Percentiles rank a stretch among this genome's conserved stretches.
Evolutionary conservation across 2,329 filamentous ascomycete species (phyloP).

Genomic region (Colletotrichum godetiae): DNA sequence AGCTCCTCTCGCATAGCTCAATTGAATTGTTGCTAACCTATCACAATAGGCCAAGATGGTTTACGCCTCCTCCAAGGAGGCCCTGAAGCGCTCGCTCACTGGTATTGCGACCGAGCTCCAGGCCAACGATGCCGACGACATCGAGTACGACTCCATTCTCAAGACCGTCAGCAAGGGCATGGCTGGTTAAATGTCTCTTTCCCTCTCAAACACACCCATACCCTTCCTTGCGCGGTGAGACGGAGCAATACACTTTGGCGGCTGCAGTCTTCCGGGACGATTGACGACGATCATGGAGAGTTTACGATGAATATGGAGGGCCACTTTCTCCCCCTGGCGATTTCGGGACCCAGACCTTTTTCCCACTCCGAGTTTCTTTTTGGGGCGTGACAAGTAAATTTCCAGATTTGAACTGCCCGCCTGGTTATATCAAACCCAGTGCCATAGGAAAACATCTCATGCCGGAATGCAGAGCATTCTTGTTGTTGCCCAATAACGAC

Average conservation of each 20-base stretch:
- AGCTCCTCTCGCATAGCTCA: background rate
- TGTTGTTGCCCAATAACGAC: conserved; percentile 33
- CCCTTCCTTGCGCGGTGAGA: conserved; percentile 32
- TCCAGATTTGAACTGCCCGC: conserved; percentile 47
- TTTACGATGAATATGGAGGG: conserved; percentile 38
- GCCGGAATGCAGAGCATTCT: conserved; percentile 44
- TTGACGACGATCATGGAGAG: conserved; percentile 41
- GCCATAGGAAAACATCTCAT: conserved; percentile 42
- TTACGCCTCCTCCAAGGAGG: conserved; percentile 90
- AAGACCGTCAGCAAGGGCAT: conserved; percentile 73
- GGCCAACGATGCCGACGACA: conserved; percentile 86
- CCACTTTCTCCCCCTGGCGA: conserved; percentile 36
- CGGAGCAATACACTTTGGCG: conserved; percentile 38
- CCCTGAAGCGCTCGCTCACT: conserved; percentile 82
- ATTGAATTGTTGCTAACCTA: conserved; percentile 21
- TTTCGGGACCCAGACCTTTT: conserved; percentile 32
- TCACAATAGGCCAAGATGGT: conserved; percentile 82
- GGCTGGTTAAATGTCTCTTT: conserved; percentile 53
- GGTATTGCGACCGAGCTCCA: conserved; percentile 82
- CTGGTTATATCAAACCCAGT: conserved; percentile 44
- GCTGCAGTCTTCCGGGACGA: conserved; percentile 38
- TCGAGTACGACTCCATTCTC: conserved; percentile 80
- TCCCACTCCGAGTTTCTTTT: conserved; percentile 36
- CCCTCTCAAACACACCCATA: conserved; percentile 1
- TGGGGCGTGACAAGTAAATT: conserved; percentile 44